Evolutionary conservation across 106 monocot genomes (phyloP), one percentile per base, ranked within the genome.

Genomic region (Ottelia alismoides): DNA sequence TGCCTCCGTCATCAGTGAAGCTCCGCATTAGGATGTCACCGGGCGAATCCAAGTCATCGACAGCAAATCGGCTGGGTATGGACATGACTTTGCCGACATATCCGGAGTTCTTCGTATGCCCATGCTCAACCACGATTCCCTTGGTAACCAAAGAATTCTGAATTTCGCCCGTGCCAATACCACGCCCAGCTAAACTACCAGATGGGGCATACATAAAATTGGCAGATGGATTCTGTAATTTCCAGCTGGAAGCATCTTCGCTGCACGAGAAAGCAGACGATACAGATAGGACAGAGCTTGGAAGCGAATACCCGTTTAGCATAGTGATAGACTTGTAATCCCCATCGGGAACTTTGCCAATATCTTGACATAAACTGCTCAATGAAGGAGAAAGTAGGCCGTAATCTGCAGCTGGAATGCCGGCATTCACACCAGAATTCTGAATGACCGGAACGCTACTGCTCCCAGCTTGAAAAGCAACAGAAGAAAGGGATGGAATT

Each of bases 71-170:
- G 30, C 88, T 83, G 11, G 88, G 76, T 19, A 89, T 64, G 31
- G 65, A 80, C 12, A 71, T 74, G 45, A 76, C 88, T 79, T 80
- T 89, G 47, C 88, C 83, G 47, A 83, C 83, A 77, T 83, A 89
- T 22, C 79, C n/a, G n/a, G n/a, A n/a, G n/a, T n/a, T n/a, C n/a
- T n/a, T n/a, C n/a, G n/a, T n/a, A n/a, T n/a, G n/a, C n/a, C n/a
- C n/a, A n/a, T n/a, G n/a, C n/a, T n/a, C n/a, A n/a, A n/a, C n/a
- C 79, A 63, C 59, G 67, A 60, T 64, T 75, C 46, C 67, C 67
- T 22, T 47, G 17, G 46, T 47, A 47, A 2, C 20, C 46, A 18
- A 47, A 4, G 32, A 52, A 23, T 30, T 49, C 26, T 58, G 70
- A 66, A 49, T 25, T 17, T 49, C 53, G 47, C 62, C 31, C 27